phyloP scores from a whole-genome alignment of 345 rosid species.

The Camelina sativa region DNA sequence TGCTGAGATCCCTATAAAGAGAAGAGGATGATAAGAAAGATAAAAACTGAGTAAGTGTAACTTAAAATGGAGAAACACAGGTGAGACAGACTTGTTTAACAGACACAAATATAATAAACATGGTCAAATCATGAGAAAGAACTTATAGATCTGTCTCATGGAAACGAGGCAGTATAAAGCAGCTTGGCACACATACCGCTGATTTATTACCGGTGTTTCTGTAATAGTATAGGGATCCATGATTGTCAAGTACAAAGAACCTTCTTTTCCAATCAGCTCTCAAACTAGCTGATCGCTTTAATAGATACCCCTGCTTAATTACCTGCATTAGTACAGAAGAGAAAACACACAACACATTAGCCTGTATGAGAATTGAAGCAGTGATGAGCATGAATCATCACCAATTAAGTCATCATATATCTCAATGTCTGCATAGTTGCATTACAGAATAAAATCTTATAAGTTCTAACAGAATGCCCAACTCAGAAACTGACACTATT shows the following conservation, averaged over 20 bases:
- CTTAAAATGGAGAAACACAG: constrained; percentile 11
- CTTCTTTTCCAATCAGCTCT: constrained; percentile 90
- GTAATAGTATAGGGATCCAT: constrained; percentile 76
- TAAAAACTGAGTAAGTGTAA: background rate
- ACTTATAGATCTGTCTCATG: constrained; percentile 3
- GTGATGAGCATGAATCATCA: background rate
- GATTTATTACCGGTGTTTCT: constrained; percentile 63
- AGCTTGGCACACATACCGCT: constrained; percentile 51
- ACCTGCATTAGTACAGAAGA: constrained; percentile 51
- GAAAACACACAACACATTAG: constrained; percentile 10
- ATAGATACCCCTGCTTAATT: constrained; percentile 80
- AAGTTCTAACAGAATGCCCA: background rate
- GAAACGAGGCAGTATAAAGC: background rate
- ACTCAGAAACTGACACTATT: background rate
- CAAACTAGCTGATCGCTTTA: constrained; percentile 70
- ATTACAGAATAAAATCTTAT: background rate
- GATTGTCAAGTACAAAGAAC: constrained; percentile 85
- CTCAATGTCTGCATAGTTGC: background rate
- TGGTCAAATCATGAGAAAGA: background rate
- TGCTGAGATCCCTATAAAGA: constrained; percentile 61
- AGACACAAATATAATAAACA: background rate
- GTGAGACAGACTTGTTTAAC: background rate
- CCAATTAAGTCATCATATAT: constrained; percentile 3
- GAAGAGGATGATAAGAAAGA: background rate
- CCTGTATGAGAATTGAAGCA: constrained; percentile 4